Evolutionary conservation across 305 asterid species (phyloP), one percentile per base, ranked within the genome.

Genomic region (Stenogyne calaminthoides): DNA sequence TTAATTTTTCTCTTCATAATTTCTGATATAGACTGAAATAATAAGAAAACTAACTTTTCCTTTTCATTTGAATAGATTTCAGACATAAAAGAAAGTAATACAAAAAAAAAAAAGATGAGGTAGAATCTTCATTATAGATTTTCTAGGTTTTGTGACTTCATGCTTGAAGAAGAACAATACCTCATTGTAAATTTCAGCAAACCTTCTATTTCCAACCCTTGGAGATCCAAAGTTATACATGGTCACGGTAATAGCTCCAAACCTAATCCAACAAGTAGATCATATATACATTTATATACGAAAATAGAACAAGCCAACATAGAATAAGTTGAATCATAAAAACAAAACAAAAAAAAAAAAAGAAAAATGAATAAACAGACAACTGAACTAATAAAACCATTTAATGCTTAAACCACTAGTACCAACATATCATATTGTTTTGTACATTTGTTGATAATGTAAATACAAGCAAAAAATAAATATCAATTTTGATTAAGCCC

Each of bases 211-310:
- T 82, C 99, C 99, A 51, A 95, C 98, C 75, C 99, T 84, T 5
- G 99, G 99, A 75, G 99, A 95, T 77, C 99, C 99, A 75, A 95
- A 95, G 80, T 92, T 92, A 73, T 92, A 95, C 98, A 90, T 90
- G 46, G 96, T 92, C 81, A 95, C 93, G 11, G 84, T 72, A 79
- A 92, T 89, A 83, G 87, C 86, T 77, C 97, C 98, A 56, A 59
- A 73, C 89, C 99, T 95, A 78, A 83, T 66, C 15, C 64, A 74
- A 80, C 10, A 70, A 52, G 49, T 39, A 71, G 60, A 47, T 37
- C 57, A 22, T 67, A 62, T 51, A 3, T 12, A 63, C 7, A 65
- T 49, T 39, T 22, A 32, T 44, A n/a, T n/a, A 55, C 16, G 54
- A 49, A 49, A 60, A 36, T 46, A 27, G 42, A 58, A 68, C 8